Evolutionary conservation across 176 grass and related monocot species (phyloP).

Genomic region (Ampelocalamus luodianensis): DNA sequence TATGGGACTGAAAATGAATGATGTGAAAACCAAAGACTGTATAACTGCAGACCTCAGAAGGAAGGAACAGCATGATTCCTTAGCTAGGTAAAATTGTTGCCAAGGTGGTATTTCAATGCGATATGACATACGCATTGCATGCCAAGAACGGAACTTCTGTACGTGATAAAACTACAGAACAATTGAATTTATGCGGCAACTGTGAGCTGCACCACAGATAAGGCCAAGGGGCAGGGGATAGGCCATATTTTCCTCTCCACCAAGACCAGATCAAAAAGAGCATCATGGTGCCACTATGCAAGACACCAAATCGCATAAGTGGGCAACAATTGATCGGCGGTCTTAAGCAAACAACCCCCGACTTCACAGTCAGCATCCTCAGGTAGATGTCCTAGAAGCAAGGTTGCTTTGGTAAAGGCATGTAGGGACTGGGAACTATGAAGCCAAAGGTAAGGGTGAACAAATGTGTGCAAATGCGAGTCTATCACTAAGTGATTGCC

Average conservation of each 20-base stretch:
- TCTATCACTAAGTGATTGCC: not conserved
- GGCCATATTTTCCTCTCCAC: not conserved
- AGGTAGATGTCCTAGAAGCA: conserved; percentile 8
- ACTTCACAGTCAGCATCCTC: conserved; percentile 4
- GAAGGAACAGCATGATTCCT: not conserved
- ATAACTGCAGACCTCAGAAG: not conserved
- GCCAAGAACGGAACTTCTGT: not conserved
- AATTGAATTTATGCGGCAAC: not conserved
- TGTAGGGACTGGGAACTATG: not conserved
- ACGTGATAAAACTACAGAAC: conserved; percentile 10
- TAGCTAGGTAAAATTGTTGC: conserved; percentile 14
- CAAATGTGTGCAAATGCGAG: not conserved
- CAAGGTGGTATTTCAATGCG: not conserved
- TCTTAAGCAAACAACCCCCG: not conserved
- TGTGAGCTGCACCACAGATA: not conserved
- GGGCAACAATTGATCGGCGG: not conserved
- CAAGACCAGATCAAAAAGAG: conserved; percentile 14
- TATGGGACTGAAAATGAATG: not conserved
- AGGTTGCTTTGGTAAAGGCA: conserved; percentile 13
- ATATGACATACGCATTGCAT: not conserved
- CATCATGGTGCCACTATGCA: not conserved
- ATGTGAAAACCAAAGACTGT: not conserved
- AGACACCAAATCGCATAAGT: conserved; percentile 8
- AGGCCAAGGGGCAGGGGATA: not conserved
- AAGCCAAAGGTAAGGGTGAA: not conserved